Percentiles rank a stretch among this genome's conserved stretches.
Evolutionary conservation across 768 basidiomycete species (phyloP).

Genomic region (Termitomyces sp.): DNA sequence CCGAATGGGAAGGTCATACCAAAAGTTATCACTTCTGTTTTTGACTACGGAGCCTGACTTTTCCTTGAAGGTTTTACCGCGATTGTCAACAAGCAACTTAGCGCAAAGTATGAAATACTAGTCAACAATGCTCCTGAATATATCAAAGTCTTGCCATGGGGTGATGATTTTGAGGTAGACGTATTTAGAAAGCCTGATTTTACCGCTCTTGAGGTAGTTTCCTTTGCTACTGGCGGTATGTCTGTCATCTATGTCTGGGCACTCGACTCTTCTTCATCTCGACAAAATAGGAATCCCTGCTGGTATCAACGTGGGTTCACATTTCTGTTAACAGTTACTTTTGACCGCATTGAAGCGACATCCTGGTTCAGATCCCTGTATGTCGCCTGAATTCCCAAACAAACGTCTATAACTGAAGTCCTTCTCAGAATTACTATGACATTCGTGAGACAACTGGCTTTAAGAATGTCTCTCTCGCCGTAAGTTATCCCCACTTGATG

Average conservation of each 20-base stretch:
- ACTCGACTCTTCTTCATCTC: background rate
- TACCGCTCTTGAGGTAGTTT: slow-evolving; percentile 76
- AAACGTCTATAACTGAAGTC: background rate
- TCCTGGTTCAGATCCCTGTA: slow-evolving; percentile 55
- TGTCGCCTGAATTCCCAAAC: slow-evolving; percentile 14
- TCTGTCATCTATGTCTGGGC: slow-evolving; percentile 8
- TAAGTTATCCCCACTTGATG: slow-evolving; percentile 26
- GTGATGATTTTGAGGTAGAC: slow-evolving; percentile 59
- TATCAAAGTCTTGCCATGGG: slow-evolving; percentile 84
- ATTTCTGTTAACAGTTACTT: background rate
- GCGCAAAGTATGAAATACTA: slow-evolving; percentile 74
- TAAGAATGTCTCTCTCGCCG: slow-evolving; percentile 84
- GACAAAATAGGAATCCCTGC: slow-evolving; percentile 64
- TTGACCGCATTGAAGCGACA: background rate
- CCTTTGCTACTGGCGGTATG: slow-evolving; percentile 79
- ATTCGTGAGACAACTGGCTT: slow-evolving; percentile 79
- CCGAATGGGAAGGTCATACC: slow-evolving; percentile 81
- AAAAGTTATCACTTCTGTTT: background rate
- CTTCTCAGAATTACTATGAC: slow-evolving; percentile 71
- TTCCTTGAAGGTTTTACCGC: slow-evolving; percentile 72
- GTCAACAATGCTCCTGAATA: slow-evolving; percentile 74
- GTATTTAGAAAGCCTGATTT: slow-evolving; percentile 85
- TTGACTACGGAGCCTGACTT: slow-evolving; percentile 3
- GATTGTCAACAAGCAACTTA: slow-evolving; percentile 80
- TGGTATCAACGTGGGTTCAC: slow-evolving; percentile 67